phyloP scores from a whole-genome alignment of 75 land plant species.

The Pinus albicaulis region DNA sequence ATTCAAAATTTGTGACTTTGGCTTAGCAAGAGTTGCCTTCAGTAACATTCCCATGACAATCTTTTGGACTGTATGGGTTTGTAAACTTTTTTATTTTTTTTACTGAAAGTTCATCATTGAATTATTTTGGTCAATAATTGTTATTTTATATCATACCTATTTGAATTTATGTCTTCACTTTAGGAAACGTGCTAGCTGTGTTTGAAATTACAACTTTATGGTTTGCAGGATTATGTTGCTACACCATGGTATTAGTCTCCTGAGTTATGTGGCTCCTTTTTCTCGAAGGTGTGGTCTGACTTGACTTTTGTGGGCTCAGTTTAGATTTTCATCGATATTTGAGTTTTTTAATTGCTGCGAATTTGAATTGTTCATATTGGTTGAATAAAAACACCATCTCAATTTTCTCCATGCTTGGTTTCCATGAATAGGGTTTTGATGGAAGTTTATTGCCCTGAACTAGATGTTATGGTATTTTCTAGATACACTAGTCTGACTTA shows the following conservation, averaged over 20 bases:
- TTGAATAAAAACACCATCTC: neutral
- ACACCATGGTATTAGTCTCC: conserved; percentile 83
- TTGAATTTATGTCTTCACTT: neutral
- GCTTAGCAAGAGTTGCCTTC: conserved; percentile 93
- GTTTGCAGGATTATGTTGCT: conserved; percentile 77
- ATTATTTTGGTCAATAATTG: neutral
- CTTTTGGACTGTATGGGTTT: conserved; percentile 81
- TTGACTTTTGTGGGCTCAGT: neutral
- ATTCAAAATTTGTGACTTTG: conserved; percentile 96
- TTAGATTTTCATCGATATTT: neutral
- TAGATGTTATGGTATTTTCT: neutral
- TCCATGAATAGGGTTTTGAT: neutral
- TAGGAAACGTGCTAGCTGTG: neutral
- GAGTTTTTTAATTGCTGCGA: neutral
- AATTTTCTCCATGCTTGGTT: neutral
- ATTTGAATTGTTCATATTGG: neutral
- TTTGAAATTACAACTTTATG: neutral
- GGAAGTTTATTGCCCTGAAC: neutral
- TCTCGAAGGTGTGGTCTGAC: conserved; percentile 53
- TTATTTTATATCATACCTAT: neutral
- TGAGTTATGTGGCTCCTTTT: conserved; percentile 82
- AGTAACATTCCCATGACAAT: conserved; percentile 94
- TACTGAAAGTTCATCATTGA: neutral
- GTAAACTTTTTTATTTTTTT: neutral
- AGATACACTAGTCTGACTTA: neutral